Evolutionary conservation across 177 flowering plant species (phyloP), one percentile per base, ranked within the genome.

Genomic region (Vitis hybrid): DNA sequence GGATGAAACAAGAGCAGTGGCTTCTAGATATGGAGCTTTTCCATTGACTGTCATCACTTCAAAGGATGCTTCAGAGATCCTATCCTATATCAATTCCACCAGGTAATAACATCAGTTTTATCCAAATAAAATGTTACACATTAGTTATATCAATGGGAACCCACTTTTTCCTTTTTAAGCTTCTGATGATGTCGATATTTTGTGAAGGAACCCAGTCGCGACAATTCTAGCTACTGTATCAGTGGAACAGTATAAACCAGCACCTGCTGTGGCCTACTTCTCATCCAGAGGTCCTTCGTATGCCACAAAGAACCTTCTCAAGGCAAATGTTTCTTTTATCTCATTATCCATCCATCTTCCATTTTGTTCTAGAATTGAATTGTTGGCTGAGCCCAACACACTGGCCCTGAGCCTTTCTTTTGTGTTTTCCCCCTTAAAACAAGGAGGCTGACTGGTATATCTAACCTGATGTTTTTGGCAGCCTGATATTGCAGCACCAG

Each of bases 401-500:
- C 22, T 26, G 6, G 0, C 9, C 10, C 1, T 20, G 8, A 39
- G 45, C 45, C 45, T 39, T 6, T 39, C 7, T 39, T 39, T 39
- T 39, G 5, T 39, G 45, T 6, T 39, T 39, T 39, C 45, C 8
- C 45, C 45, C 45, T 26, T 26, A 26, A 26, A 26, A 39, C 7
- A 7, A 7, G 8, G 45, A 39, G 45, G 45, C 45, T 39, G 45
- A 39, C 6, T 39, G 45, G 45, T 39, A 4, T 6, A 39, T 39
- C 45, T 39, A 39, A 61, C 14, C 14, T 61, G 48, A 13, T 20
- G 6, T 60, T 55, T 5, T 49, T 64, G 80, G 76, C 85, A 93
- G 98, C 98, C 98, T 16, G 98, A 94, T 72, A 74, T 91, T 26
- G 78, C 92, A 10, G 98, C 93, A 68, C 98, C 98, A 11, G 98